Percentiles rank a stretch among this genome's conserved stretches.
Conservation (phyloP, 2,329 filamentous ascomycete species). For the Sclerotinia nivalis region DNA sequence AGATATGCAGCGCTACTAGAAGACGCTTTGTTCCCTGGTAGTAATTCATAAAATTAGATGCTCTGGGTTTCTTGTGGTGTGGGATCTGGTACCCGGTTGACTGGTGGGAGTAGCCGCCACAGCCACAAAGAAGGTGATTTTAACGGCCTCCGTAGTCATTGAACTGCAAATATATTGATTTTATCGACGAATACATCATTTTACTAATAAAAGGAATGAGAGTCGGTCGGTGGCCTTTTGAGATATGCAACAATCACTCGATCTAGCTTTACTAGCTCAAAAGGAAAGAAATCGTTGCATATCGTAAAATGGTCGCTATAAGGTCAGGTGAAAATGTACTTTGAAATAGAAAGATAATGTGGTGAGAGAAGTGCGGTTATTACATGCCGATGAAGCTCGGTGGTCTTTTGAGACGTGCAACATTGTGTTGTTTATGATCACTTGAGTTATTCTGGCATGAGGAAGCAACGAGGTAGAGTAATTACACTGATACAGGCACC, state of each 20-base stretch:
- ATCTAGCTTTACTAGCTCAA: neutral
- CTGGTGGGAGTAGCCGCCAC: neutral
- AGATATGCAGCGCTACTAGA: too few relatives aligned
- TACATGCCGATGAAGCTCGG: neutral
- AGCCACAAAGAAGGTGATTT: neutral
- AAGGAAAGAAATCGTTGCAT: neutral
- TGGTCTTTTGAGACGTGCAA: conserved; percentile 15
- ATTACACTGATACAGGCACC: neutral
- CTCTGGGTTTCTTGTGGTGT: neutral
- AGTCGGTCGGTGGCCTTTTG: neutral
- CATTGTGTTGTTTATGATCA: neutral
- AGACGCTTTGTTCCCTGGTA: neutral
- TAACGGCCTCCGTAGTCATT: neutral
- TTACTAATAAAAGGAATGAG: neutral
- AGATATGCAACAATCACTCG: neutral
- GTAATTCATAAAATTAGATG: too few relatives aligned
- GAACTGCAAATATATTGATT: neutral
- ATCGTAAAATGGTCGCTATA: neutral
- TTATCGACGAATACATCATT: neutral
- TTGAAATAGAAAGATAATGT: neutral
- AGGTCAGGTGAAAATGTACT: fast-evolving
- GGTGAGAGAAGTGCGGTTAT: neutral
- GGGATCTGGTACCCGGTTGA: neutral
- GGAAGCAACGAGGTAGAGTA: neutral
- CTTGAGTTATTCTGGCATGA: neutral